phyloP scores from a whole-genome alignment of 2,329 filamentous ascomycete species.

The Penicillium hesseltinei region DNA sequence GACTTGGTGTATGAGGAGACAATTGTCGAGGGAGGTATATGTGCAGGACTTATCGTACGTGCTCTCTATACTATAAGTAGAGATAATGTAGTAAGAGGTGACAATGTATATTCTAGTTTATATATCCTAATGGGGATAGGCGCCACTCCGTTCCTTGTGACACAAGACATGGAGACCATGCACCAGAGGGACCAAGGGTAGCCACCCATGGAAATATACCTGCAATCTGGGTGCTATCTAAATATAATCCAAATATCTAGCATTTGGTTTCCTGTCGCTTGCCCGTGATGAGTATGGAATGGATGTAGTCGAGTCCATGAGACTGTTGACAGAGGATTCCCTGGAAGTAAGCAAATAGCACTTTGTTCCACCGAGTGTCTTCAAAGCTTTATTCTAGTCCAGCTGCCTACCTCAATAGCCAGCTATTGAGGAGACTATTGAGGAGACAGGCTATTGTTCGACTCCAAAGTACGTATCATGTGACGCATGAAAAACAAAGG shows the following conservation, averaged over 20 bases:
- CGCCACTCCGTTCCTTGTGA: neutral
- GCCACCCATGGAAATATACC: too few species aligned
- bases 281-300: neutral
- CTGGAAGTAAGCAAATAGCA: neutral
- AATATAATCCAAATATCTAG: neutral
- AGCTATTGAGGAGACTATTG: neutral
- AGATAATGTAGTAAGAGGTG: neutral
- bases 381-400: neutral
- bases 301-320: neutral
- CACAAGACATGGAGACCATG: neutral
- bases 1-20: neutral
- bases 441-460: neutral
- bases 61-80: neutral
- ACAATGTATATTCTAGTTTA: neutral
- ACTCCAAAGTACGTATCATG: conserved; percentile 5
- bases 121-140: neutral
- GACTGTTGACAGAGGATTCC: neutral
- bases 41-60: neutral
- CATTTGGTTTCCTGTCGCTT: neutral
- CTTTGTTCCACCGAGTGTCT: neutral
- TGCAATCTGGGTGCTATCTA: neutral
- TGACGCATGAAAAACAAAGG: neutral
- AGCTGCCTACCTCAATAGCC: neutral
- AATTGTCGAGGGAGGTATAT: neutral
- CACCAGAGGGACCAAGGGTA: neutral